These are phyloP conservation scores for Aspergillus caelatus DNA, from an alignment of 2,329 filamentous ascomycete species.

Conservation along the genomic window DNA sequence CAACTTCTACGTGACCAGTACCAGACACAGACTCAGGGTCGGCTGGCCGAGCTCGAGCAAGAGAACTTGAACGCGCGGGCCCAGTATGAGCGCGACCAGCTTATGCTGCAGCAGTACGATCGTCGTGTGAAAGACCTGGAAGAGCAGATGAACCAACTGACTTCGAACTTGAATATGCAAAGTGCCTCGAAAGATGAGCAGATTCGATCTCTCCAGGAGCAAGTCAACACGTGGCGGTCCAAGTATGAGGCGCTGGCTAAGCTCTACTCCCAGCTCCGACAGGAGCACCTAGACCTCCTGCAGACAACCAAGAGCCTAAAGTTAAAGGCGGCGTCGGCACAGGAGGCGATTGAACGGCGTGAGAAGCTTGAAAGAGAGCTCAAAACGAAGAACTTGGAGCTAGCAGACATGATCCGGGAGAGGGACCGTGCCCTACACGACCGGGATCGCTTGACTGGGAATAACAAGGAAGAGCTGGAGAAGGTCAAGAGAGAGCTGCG, in stretches of 20 bases:
- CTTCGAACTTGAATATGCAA: conserved; percentile 82
- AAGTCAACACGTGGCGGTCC: conserved; percentile 94
- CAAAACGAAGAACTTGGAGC: conserved; percentile 98
- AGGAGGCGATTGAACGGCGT: conserved; percentile 91
- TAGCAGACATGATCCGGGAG: conserved; percentile 98
- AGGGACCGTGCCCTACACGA: conserved; percentile 91
- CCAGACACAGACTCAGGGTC: conserved; percentile 90
- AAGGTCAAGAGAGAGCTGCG: conserved; percentile 92
- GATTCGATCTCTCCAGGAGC: conserved; percentile 88
- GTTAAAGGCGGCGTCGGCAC: conserved; percentile 92
- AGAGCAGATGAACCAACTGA: conserved; percentile 79
- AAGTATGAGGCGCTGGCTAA: conserved; percentile 98
- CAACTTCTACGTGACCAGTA: conserved; percentile 86
- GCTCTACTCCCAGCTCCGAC: conserved; percentile 91
- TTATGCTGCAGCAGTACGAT: conserved; percentile 97
- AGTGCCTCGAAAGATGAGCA: conserved; percentile 90
- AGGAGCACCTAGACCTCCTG: conserved; percentile 91
- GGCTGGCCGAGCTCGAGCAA: conserved; percentile 91
- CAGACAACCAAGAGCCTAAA: conserved; percentile 97
- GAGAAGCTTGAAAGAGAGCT: conserved; percentile 97
- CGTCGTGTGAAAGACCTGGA: conserved; percentile 91
- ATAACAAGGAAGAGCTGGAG: conserved; percentile 89
- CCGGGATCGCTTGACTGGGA: conserved; percentile 81
- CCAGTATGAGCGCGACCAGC: conserved; percentile 95
- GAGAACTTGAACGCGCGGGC: conserved; percentile 93